phyloP scores from a whole-genome alignment of 192 early-diverging fungal genomes.

The Gigaspora rosea region DNA sequence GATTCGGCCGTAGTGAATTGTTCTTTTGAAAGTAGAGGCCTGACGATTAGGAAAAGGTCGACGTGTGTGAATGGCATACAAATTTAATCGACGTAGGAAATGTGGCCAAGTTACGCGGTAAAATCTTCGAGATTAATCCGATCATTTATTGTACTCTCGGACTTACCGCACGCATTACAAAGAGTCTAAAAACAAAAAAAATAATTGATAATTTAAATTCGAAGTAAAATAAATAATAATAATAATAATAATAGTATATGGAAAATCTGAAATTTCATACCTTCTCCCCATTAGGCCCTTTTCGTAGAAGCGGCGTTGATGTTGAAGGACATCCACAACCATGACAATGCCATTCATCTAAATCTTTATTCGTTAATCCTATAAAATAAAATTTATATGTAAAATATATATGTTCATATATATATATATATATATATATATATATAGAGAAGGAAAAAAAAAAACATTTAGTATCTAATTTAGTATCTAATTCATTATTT shows the following conservation, averaged over 20 bases:
- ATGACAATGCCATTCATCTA: conserved; percentile 26
- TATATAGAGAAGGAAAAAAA: neutral
- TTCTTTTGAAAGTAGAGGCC: conserved; percentile 32
- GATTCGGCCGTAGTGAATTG: conserved; percentile 14
- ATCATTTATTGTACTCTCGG: conserved; percentile 11
- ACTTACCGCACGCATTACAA: conserved; percentile 32
- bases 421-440: neutral
- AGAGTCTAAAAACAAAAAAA: neutral
- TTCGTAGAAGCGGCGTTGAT: conserved; percentile 3
- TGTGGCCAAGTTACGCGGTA: conserved; percentile 20
- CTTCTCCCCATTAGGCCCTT: conserved; percentile 26
- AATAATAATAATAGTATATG: neutral
- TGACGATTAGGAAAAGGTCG: conserved; percentile 27
- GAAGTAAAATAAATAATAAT: neutral
- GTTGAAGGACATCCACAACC: conserved; percentile 18
- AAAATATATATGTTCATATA: neutral
- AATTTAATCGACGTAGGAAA: conserved; percentile 20
- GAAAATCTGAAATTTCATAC: neutral
- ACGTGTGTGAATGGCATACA: conserved; percentile 15
- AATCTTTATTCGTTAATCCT: conserved; percentile 5
- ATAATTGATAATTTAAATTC: neutral
- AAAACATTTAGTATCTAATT: neutral
- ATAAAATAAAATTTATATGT: neutral
- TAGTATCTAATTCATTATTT: no score
- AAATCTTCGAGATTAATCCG: conserved; percentile 14